Evolutionary conservation across 2,329 filamentous ascomycete genomes (phyloP).

Genomic region (Diaporthe caulivora): DNA sequence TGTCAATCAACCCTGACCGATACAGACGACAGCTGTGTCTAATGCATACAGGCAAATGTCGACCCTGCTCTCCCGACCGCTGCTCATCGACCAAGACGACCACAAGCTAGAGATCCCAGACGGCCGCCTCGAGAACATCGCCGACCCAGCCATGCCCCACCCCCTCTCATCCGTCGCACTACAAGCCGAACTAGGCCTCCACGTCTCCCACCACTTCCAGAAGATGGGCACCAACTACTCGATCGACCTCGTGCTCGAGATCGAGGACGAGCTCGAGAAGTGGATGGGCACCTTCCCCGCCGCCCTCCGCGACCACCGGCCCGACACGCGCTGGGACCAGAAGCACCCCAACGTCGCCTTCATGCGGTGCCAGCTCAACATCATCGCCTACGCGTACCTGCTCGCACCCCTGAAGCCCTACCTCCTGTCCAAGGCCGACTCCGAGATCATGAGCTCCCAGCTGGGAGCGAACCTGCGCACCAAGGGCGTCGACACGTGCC

Average conservation of each 20-base stretch:
- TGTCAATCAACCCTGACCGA: neutral
- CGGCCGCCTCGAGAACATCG: slow-evolving; percentile 36
- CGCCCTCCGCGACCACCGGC: slow-evolving; percentile 43
- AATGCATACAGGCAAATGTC: slow-evolving; percentile 39
- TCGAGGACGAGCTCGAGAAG: slow-evolving; percentile 44
- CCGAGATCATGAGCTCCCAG: slow-evolving; percentile 40
- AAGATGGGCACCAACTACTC: slow-evolving; percentile 24
- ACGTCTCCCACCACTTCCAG: slow-evolving; percentile 37
- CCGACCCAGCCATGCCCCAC: slow-evolving; percentile 25
- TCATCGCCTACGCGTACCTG: slow-evolving; percentile 45
- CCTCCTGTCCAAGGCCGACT: slow-evolving; percentile 42
- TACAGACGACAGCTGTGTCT: neutral
- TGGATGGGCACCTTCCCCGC: slow-evolving; percentile 42
- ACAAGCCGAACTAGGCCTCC: slow-evolving; percentile 37
- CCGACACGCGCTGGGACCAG: slow-evolving; percentile 46
- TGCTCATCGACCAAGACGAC: slow-evolving; percentile 39
- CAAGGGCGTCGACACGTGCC: slow-evolving; percentile 43
- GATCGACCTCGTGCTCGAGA: slow-evolving; percentile 35
- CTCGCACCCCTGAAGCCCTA: slow-evolving; percentile 45
- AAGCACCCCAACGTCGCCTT: slow-evolving; percentile 46
- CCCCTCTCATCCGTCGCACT: slow-evolving; percentile 36
- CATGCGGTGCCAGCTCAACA: slow-evolving; percentile 47
- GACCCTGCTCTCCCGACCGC: slow-evolving; percentile 36
- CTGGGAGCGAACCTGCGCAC: slow-evolving; percentile 42
- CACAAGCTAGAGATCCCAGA: slow-evolving; percentile 36